Evolutionary conservation across 495 filamentous ascomycete genomes (phyloP), one percentile per base, ranked within the genome.

Genomic region (Talaromyces wortmannii): DNA sequence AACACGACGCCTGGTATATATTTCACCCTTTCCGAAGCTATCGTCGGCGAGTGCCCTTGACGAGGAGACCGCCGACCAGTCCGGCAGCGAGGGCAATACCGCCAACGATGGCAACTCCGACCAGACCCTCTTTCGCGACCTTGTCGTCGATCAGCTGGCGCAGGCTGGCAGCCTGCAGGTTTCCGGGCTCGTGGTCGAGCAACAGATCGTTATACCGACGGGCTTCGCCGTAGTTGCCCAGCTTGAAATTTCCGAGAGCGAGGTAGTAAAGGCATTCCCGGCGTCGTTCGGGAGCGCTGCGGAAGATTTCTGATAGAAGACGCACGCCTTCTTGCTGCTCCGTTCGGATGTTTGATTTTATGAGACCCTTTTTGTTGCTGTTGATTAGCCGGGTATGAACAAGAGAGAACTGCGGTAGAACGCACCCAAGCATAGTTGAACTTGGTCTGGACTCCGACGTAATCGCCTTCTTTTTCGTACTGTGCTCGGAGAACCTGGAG

Each of bases 371-470:
- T 29, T 32, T 18, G 17, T 43, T 44, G 5, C 7, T 29, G 31
- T 23, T 30, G 15, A n/a, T 45, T n/a, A 53, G 31, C 18, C 4
- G 17, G 7, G n/a, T 7, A 48, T 48, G 23, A 4, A 23, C 23
- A 23, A 23, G 23, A 23, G 23, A 23, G 23, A 23, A 23, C 23
- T 23, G 23, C 23, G 23, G 23, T 23, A 23, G 23, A 4, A 23
- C 23, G 23, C 77, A 95, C 91, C 94, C 94, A 98, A 63, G 95
- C 92, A 68, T 90, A 97, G 83, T 98, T 98, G 83, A 98, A 98
- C 69, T 97, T 97, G 46, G 94, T 98, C 70, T 98, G 94, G 30
- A 98, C 83, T 46, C 92, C 91, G 13, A 96, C 95, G 72, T 92
- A 96, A 61, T 91, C 87, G 55, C 92, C 94, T 70, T 98, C 94